Evolutionary conservation across 2,329 filamentous ascomycete species (phyloP).

Genomic region (Calonectria pseudoreteaudii): DNA sequence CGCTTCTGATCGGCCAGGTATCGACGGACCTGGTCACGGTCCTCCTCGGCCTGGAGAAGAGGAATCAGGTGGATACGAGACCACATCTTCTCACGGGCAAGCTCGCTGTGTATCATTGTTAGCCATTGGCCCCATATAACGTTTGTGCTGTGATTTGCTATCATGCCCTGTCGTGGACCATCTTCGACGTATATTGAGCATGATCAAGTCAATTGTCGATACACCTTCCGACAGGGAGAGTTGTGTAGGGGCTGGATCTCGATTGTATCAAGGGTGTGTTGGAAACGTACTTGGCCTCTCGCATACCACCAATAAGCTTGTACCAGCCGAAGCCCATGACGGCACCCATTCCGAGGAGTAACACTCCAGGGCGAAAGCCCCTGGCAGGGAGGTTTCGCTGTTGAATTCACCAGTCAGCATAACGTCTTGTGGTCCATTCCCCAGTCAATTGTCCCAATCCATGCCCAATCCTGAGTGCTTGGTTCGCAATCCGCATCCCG

Average conservation of each 20-base stretch:
- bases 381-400: slow-evolving; percentile 92
- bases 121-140: not conserved
- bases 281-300: slow-evolving; percentile 87
- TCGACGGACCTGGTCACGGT: slow-evolving; percentile 91
- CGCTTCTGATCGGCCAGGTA: slow-evolving; percentile 87
- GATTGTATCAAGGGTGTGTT: not conserved
- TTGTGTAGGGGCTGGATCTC: not conserved
- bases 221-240: not conserved
- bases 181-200: not conserved
- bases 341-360: slow-evolving; percentile 80
- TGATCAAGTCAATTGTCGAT: not conserved
- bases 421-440: not conserved
- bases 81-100: slow-evolving; percentile 98
- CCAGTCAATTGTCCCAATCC: not conserved
- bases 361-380: slow-evolving; percentile 86
- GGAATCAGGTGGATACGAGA: slow-evolving; percentile 94
- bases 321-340: slow-evolving; percentile 95
- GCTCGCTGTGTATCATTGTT: slow-evolving; percentile 71
- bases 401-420: slow-evolving; percentile 24
- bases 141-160: not conserved
- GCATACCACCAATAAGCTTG: slow-evolving; percentile 82
- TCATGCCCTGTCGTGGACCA: not conserved
- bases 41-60: slow-evolving; percentile 93
- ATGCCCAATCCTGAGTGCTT: not conserved
- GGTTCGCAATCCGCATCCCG: not conserved